These are phyloP conservation scores for Saccharomycopsis hybrid DNA, from an alignment of 1,139 yeast species.

Conservation along the genomic window DNA sequence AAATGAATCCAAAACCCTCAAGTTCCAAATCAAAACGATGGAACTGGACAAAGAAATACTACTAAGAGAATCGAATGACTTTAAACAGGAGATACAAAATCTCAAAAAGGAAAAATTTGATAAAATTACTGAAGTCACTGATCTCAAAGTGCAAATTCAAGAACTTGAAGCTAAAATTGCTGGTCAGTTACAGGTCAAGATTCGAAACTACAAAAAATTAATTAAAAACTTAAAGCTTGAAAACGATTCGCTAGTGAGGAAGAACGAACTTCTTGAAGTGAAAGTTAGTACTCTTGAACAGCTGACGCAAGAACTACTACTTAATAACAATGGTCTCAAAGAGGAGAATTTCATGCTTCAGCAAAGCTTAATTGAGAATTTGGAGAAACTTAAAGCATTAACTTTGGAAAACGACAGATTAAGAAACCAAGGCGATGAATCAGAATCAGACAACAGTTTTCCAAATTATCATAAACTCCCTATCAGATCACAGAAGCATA, in stretches of 20 bases:
- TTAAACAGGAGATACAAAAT: slow-evolving; percentile 8
- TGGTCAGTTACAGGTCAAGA: slow-evolving; percentile 6
- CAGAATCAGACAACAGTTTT: not conserved
- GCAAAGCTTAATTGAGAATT: slow-evolving; percentile 6
- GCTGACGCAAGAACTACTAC: not conserved
- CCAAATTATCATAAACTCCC: not conserved
- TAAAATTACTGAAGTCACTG: slow-evolving; percentile 16
- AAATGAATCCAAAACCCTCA: slow-evolving; percentile 13
- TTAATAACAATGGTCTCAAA: slow-evolving; percentile 2
- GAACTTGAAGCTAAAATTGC: slow-evolving; percentile 10
- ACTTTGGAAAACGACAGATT: slow-evolving; percentile 3
- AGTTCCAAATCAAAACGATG: slow-evolving; percentile 13
- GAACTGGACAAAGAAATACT: slow-evolving; percentile 14
- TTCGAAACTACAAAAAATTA: slow-evolving; percentile 9
- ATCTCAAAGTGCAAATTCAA: slow-evolving; percentile 10
- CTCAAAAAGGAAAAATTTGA: slow-evolving; percentile 19
- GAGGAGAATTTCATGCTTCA: slow-evolving; percentile 8
- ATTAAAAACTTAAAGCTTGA: slow-evolving; percentile 10
- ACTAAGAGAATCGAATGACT: slow-evolving; percentile 9
- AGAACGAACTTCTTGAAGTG: slow-evolving; percentile 2
- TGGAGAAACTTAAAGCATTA: slow-evolving; percentile 4
- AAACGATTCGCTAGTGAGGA: slow-evolving; percentile 5
- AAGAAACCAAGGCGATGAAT: not conserved
- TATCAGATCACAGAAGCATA: not conserved
- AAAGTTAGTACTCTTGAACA: not conserved